These are phyloP conservation scores for Coniophora puteana DNA, from an alignment of 1,284 basidiomycete species.

Conservation along the genomic window DNA sequence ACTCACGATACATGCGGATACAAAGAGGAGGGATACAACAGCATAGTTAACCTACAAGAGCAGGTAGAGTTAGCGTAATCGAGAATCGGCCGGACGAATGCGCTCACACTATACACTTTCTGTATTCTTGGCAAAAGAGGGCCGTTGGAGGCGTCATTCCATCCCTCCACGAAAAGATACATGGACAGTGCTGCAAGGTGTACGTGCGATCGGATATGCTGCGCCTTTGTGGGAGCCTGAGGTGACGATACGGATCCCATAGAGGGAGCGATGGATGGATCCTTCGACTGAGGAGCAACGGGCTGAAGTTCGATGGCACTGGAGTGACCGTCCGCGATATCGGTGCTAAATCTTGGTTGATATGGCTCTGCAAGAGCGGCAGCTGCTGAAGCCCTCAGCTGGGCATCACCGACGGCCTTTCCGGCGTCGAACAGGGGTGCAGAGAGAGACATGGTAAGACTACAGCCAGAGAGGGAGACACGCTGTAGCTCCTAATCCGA, in stretches of 20 bases:
- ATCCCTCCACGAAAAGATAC: conserved; percentile 26
- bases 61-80: too few species aligned
- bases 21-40: conserved; percentile 29
- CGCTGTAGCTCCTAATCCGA: too few species aligned
- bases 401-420: background rate
- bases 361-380: too few species aligned
- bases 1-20: conserved; percentile 27
- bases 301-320: background rate
- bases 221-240: conserved; percentile 13
- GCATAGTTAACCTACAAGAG: conserved; percentile 23
- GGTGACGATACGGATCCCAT: background rate
- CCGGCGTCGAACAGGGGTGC: background rate
- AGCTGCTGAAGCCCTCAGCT: background rate
- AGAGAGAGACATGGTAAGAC: background rate
- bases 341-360: too few species aligned
- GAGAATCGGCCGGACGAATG: too few species aligned
- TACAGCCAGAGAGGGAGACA: too few species aligned
- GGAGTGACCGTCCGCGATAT: conserved; percentile 7
- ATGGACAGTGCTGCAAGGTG: conserved; percentile 28
- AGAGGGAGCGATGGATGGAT: background rate
- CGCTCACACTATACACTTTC: conserved; percentile 23
- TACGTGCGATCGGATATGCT: conserved; percentile 18
- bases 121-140: conserved; percentile 29
- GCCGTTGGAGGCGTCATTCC: conserved; percentile 30
- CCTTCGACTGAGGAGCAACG: too few species aligned